phyloP scores from a whole-genome alignment of 345 rosid species.

The Eucalyptus lansdowneana region DNA sequence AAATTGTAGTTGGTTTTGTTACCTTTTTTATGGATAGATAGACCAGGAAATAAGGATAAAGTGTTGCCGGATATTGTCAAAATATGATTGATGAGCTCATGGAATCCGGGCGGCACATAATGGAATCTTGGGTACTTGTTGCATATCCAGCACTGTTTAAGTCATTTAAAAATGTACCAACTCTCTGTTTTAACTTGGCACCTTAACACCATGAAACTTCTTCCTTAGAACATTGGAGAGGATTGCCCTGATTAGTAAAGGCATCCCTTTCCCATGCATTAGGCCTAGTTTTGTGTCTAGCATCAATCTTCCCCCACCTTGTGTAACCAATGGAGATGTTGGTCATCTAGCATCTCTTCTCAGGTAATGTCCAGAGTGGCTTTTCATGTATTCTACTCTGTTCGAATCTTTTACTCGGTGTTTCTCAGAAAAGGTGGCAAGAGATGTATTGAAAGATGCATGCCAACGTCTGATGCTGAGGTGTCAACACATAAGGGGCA shows the following conservation, averaged over 20 bases:
- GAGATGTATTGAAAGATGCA: conserved; percentile 70
- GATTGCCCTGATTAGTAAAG: background rate
- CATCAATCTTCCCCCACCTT: background rate
- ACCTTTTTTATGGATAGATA: background rate
- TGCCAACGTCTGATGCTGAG: conserved; percentile 66
- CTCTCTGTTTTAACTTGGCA: background rate
- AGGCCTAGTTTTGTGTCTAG: background rate
- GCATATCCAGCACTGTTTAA: background rate
- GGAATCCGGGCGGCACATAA: background rate
- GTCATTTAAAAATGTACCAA: background rate
- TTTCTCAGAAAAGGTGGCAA: conserved; percentile 62
- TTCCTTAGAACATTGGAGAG: background rate
- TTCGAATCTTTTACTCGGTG: background rate
- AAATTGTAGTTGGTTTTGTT: background rate
- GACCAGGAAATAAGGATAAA: background rate
- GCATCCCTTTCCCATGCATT: background rate
- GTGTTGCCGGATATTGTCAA: background rate
- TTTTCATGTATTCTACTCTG: background rate
- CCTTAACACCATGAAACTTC: background rate
- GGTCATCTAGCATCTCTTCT: background rate
- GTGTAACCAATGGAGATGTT: background rate
- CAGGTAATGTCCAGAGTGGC: background rate
- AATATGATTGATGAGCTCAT: background rate
- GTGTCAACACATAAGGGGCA: conserved; percentile 65
- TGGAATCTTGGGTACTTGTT: background rate